Evolutionary conservation across 164 flowering plant species (phyloP), one percentile per base, ranked within the genome.

Genomic region (Umbilicus rupestris): DNA sequence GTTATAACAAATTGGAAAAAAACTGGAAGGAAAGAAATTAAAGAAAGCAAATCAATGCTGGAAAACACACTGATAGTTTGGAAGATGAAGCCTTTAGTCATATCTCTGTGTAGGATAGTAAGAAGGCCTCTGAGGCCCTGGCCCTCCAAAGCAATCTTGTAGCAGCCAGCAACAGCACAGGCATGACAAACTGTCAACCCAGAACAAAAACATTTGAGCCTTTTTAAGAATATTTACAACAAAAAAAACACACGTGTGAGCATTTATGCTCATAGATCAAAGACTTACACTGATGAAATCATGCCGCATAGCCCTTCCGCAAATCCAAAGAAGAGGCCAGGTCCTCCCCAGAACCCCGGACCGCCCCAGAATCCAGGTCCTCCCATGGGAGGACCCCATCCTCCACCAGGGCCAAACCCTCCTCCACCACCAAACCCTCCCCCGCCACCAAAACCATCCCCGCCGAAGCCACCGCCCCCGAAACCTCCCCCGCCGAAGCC

Each of bases 341-440:
- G 60, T 12, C 60, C 60, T 55, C 60, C 60, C 60, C 60, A 55
- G 19, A 55, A 55, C 31, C 60, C 57, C 28, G 60, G 60, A 12
- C 60, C 35, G 12, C 60, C 60, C 60, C 60, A 55, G 33, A 55
- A 55, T 0, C 60, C 60, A 28, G 60, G 60, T 55, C 60, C 60
- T 55, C 60, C 60, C 8, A 52, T 7, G 3, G 60, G 60, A 55
- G 60, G 60, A 26, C 60, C 60, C 60, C 60, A 55, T 26, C 33
- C 44, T 47, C 55, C 55, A 47, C 55, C 24, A n/a, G n/a, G n/a
- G 29, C 60, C 44, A 41, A 41, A 41, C 9, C 44, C 60, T 55
- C 60, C 60, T 5, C 33, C 33, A 55, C 60, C 60, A 26, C 55
- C 55, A 24, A 50, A 50, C 8, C 58, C 55, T 19, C 55, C 55